These are phyloP conservation scores for Knoxia roxburghii DNA, from an alignment of 257 asterid genomes.

Conservation along the genomic window DNA sequence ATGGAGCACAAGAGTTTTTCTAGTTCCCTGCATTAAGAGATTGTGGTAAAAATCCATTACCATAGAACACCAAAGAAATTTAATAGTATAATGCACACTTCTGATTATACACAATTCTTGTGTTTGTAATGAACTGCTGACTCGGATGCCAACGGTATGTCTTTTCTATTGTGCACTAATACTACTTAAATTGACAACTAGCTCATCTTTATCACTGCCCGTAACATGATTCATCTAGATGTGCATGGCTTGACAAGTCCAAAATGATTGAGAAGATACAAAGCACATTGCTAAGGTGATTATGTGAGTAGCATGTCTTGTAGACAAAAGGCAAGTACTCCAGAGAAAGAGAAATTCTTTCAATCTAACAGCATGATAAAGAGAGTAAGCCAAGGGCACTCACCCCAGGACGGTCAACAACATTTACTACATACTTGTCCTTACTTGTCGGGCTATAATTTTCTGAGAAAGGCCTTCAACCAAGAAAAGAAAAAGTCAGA, in stretches of 20 bases:
- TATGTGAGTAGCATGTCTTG: not conserved
- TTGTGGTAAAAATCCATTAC: not conserved
- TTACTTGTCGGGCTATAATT: constrained; percentile 46
- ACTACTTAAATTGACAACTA: not conserved
- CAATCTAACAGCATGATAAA: constrained; percentile 11
- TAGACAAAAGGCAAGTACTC: not conserved
- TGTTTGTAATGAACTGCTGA: not conserved
- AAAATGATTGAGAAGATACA: not conserved
- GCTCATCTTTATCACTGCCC: not conserved
- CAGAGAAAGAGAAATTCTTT: constrained; percentile 1
- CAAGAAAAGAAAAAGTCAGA: not conserved
- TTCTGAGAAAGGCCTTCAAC: constrained; percentile 77
- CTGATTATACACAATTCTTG: not conserved
- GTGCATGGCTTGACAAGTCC: not conserved
- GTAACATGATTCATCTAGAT: not conserved
- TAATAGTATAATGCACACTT: not conserved
- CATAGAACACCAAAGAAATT: constrained; percentile 8
- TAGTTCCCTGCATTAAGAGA: constrained; percentile 55
- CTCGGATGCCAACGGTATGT: too few relatives aligned
- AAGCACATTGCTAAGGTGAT: not conserved
- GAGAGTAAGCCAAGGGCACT: constrained; percentile 28
- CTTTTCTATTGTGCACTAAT: not conserved
- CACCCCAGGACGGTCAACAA: constrained; percentile 65
- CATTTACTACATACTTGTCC: constrained; percentile 63
- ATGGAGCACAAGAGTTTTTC: constrained; percentile 69